Conservation (phyloP, 257 asterid species). For the Solanum peruvianum region DNA sequence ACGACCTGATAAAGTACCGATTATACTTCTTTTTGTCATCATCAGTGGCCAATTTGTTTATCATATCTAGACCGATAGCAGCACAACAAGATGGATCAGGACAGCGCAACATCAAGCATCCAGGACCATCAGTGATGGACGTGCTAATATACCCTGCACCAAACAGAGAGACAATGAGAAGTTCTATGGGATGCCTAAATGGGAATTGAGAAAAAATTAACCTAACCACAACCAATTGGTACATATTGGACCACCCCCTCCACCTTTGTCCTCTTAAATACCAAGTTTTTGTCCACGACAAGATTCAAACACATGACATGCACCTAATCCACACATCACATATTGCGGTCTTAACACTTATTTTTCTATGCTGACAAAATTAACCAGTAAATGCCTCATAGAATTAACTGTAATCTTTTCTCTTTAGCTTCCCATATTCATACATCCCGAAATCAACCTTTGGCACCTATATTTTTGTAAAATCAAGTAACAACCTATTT, state of each 20-base stretch:
- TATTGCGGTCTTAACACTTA: background rate
- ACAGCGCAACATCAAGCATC: slow-evolving; percentile 87
- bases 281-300: background rate
- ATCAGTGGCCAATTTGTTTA: slow-evolving; percentile 42
- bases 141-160: slow-evolving; percentile 67
- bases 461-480: background rate
- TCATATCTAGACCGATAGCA: slow-evolving; percentile 83
- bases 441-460: background rate
- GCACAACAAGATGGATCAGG: slow-evolving; percentile 92
- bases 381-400: background rate
- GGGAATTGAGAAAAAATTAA: background rate
- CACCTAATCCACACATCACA: background rate
- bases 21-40: slow-evolving; percentile 56
- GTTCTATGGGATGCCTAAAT: background rate
- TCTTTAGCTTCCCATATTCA: background rate
- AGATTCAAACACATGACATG: background rate
- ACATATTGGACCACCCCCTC: background rate
- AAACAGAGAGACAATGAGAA: slow-evolving; percentile 11
- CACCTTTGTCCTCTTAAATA: background rate
- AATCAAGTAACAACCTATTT: background rate
- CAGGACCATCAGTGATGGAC: slow-evolving; percentile 88
- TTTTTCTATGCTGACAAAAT: background rate
- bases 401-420: background rate
- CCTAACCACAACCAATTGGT: background rate
- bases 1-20: slow-evolving; percentile 74